These are phyloP conservation scores for Coleophoma crateriformis DNA, from an alignment of 2,329 filamentous ascomycete genomes.

Conservation along the genomic window DNA sequence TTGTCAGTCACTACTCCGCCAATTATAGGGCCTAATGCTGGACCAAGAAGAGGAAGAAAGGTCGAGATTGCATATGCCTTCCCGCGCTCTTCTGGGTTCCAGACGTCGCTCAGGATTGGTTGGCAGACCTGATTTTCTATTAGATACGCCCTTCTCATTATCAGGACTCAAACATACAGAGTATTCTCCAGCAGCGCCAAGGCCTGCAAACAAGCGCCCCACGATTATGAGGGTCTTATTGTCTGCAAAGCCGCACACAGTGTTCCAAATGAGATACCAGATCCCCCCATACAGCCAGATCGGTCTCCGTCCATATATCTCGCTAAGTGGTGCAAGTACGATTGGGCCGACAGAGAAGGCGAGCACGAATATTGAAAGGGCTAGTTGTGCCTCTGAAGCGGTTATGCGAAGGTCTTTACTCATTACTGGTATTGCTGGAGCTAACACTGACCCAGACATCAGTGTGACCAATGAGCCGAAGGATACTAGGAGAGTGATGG, in stretches of 20 bases:
- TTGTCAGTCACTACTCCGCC: conserved; percentile 41
- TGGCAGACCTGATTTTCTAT: conserved; percentile 21
- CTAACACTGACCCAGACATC: conserved; percentile 45
- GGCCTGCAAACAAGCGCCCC: conserved; percentile 36
- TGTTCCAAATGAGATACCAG: conserved; percentile 47
- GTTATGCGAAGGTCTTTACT: conserved; percentile 45
- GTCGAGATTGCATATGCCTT: conserved; percentile 25
- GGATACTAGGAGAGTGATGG: conserved; percentile 38
- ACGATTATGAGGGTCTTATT: conserved; percentile 34
- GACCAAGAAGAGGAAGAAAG: conserved; percentile 40
- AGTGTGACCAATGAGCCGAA: conserved; percentile 41
- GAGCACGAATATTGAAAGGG: conserved; percentile 28
- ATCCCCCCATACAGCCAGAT: conserved; percentile 36
- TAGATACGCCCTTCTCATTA: conserved; percentile 1
- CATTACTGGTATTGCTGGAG: conserved; percentile 42
- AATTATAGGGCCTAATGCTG: conserved; percentile 32
- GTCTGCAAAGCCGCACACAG: conserved; percentile 38
- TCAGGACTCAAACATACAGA: conserved; percentile 30
- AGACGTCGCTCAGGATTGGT: conserved; percentile 36
- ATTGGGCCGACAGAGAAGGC: conserved; percentile 38
- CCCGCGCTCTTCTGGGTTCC: conserved; percentile 30
- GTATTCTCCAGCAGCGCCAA: conserved; percentile 38
- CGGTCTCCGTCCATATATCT: conserved; percentile 34
- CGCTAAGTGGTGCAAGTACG: conserved; percentile 53
- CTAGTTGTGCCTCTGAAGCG: conserved; percentile 19